Base-by-base conservation (phyloP, 306 rosid genomes). In the Myrica gale region DNA sequence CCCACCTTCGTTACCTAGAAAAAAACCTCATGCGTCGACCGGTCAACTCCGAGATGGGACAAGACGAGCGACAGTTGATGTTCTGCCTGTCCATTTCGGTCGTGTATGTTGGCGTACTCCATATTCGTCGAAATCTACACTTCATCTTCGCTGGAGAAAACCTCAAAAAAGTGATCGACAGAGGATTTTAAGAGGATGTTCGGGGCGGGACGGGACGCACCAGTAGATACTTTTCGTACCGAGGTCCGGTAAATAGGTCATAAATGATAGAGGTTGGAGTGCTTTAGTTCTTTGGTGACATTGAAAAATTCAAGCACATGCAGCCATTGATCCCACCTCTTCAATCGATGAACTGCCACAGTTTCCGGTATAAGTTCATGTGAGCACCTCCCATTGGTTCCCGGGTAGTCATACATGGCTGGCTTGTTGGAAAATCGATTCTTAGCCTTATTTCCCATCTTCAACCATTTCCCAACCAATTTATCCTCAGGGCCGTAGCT, bases 321-420 rank as follows among this genome's bases (percentile, higher is more conserved):
- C 8, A 60, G 2, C 84, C 84, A 83, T 11, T 68, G 81, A 44
- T 83, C 84, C 84, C 79, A 60, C 48, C 65, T 68, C 68, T 83
- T 80, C 13, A 76, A 78, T 45, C 82, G 63, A 69, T 84, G 87
- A 68, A 84, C 82, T 0, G 71, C 84, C 15, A 69, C 44, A 5
- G 77, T 84, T 26, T 80, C 77, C 1, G 74, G 74, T 42, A 73
- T 73, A 8, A 84, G 79, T 44, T 77, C 77, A 63, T 76, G 82
- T 1, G 74, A 80, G 69, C 74, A 84, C 37, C 54, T 77, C 45
- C 77, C 82, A 42, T 84, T 77, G 1, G 78, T 73, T 39, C 82
- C 72, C 0, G 84, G 84, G 66, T 60, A 80, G 26, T 80, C 80
- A 69, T 84, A 73, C 77, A 84, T 83, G n/a, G 72, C 81, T 7